These are phyloP conservation scores for Botrytis squamosa DNA, from an alignment of 2,329 filamentous ascomycete species.

Conservation along the genomic window DNA sequence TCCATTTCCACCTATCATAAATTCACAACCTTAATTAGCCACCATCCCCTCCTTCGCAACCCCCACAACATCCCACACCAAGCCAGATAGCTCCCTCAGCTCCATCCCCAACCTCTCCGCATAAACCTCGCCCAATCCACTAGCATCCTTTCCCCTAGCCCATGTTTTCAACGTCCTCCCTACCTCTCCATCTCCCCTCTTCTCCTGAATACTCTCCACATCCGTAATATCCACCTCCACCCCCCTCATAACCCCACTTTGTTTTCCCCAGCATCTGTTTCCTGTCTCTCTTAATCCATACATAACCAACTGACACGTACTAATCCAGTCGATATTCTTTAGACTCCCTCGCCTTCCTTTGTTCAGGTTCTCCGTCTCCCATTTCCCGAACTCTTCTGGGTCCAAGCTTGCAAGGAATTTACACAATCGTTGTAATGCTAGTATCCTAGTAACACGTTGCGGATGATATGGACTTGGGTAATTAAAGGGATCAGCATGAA, in stretches of 20 bases:
- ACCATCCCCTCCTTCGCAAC: neutral
- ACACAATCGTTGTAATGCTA: conserved; percentile 53
- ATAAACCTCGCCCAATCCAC: neutral
- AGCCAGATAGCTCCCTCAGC: neutral
- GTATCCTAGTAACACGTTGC: conserved; percentile 50
- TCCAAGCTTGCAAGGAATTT: conserved; percentile 47
- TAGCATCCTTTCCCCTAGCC: neutral
- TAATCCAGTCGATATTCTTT: conserved; percentile 25
- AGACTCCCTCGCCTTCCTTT: neutral
- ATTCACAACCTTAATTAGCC: neutral
- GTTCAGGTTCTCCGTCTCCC: neutral
- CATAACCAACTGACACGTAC: conserved; percentile 15
- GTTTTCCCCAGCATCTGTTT: conserved; percentile 11
- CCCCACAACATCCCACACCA: conserved; percentile 7
- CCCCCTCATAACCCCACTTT: conserved; percentile 8
- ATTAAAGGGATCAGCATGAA: conserved; percentile 50
- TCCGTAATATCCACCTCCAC: conserved; percentile 9
- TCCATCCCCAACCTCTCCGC: neutral
- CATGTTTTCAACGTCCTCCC: conserved; percentile 5
- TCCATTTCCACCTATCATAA: neutral
- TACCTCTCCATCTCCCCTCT: neutral
- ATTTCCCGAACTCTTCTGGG: conserved; percentile 27
- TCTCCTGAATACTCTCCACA: conserved; percentile 3
- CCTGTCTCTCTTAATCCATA: conserved; percentile 9
- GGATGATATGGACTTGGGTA: conserved; percentile 51